Percentiles rank a stretch among this genome's conserved stretches.
phyloP scores from a whole-genome alignment of 2,329 filamentous ascomycete genomes.

The Epichloe amarillans region DNA sequence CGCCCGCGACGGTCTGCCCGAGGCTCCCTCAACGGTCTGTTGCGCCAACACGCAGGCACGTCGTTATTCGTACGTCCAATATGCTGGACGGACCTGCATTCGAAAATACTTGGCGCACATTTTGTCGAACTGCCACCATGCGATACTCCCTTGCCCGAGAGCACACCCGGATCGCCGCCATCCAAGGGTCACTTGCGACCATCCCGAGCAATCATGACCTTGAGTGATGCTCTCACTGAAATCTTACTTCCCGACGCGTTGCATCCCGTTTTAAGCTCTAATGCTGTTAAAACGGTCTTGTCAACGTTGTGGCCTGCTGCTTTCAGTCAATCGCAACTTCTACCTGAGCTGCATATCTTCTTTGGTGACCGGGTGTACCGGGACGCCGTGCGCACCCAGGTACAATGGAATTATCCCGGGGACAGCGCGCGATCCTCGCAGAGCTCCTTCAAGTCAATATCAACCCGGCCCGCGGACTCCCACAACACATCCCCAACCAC shows the following conservation, averaged over 20 bases:
- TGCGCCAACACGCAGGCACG: slow-evolving; percentile 33
- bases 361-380: slow-evolving; percentile 34
- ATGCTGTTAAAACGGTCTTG: slow-evolving; percentile 31
- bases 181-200: slow-evolving; percentile 24
- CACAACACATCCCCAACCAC: slow-evolving; percentile 8
- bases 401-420: slow-evolving; percentile 33
- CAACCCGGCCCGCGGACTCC: slow-evolving; percentile 22
- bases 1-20: slow-evolving; percentile 22
- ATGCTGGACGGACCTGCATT: slow-evolving; percentile 41
- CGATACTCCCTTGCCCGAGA: slow-evolving; percentile 26
- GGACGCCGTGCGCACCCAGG: slow-evolving; percentile 32
- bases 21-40: slow-evolving; percentile 38
- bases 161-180: slow-evolving; percentile 19
- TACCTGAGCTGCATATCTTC: slow-evolving; percentile 33
- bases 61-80: slow-evolving; percentile 39
- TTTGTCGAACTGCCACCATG: slow-evolving; percentile 31
- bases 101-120: slow-evolving; percentile 30
- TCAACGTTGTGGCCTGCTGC: slow-evolving; percentile 29
- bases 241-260: slow-evolving; percentile 23
- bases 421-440: slow-evolving; percentile 14
- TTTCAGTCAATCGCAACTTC: slow-evolving; percentile 16
- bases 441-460: slow-evolving; percentile 23
- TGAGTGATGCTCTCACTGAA: slow-evolving; percentile 31
- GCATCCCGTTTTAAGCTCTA: slow-evolving; percentile 22
- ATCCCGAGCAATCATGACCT: slow-evolving; percentile 26